phyloP scores from a whole-genome alignment of 2,329 filamentous ascomycete species.

The Alternaria atra region DNA sequence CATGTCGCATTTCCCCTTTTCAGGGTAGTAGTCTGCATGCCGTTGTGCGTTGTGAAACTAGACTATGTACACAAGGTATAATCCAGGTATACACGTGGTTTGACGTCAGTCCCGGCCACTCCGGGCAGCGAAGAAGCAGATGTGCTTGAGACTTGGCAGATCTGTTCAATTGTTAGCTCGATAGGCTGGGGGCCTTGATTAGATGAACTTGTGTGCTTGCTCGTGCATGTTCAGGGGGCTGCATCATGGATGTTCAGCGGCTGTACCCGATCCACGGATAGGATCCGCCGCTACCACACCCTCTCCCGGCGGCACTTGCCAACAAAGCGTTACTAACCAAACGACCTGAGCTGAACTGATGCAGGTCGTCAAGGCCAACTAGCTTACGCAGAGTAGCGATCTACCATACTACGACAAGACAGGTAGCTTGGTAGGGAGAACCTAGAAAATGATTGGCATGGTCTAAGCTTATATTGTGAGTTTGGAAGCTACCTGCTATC shows the following conservation, averaged over 20 bases:
- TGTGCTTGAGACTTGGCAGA: neutral
- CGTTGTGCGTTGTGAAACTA: neutral
- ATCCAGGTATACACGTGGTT: neutral
- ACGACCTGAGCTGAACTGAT: neutral
- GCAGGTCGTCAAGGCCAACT: neutral
- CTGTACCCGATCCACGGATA: neutral
- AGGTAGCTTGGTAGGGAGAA: neutral
- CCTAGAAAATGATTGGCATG: neutral
- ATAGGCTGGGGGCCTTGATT: neutral
- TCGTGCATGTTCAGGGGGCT: neutral
- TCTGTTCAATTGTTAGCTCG: neutral
- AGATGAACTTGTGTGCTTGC: neutral
- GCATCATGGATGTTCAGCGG: constrained; percentile 1
- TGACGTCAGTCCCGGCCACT: neutral
- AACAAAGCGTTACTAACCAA: neutral
- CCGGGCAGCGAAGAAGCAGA: neutral
- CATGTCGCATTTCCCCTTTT: neutral
- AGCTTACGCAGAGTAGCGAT: neutral
- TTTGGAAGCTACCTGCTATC: neutral
- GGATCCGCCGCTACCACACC: neutral
- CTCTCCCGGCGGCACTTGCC: neutral
- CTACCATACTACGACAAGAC: neutral
- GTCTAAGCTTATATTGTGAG: neutral
- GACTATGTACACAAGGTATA: neutral
- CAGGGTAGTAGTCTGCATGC: neutral